A percentile compares a stretch with the other conserved stretches of the same genome.
phyloP scores from a whole-genome alignment of 176 grass and related monocot species.

The Aechmea fasciata region DNA sequence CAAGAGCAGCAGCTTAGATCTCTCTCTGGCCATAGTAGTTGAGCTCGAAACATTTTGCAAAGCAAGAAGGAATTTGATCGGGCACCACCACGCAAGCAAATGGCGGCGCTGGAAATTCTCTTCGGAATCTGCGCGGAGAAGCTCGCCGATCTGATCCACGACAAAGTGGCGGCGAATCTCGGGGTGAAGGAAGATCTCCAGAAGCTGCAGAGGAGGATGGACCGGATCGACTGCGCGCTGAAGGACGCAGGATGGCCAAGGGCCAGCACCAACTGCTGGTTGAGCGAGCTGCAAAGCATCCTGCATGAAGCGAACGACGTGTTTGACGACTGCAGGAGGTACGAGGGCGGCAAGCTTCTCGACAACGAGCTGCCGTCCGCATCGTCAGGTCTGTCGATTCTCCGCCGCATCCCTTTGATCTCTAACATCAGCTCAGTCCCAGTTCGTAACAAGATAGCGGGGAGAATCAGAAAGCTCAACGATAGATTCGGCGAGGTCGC shows the following conservation, averaged over 20 bases:
- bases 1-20: no score
- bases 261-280: background rate
- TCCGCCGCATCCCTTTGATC: no score
- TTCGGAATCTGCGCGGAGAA: background rate
- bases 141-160: background rate
- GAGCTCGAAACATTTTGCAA: no score
- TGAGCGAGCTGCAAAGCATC: background rate
- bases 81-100: background rate
- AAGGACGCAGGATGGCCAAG: background rate
- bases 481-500: conserved; percentile 8
- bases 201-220: background rate
- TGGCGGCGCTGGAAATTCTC: background rate
- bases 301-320: background rate
- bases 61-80: no score
- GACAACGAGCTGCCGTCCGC: background rate
- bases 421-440: background rate
- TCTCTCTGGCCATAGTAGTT: no score
- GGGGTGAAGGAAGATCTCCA: conserved; percentile 2
- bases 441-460: background rate
- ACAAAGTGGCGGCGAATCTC: background rate
- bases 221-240: background rate
- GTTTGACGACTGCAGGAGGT: conserved; percentile 4
- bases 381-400: no score
- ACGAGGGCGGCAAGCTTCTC: background rate
- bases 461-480: conserved; percentile 23